Percentiles rank a stretch among this genome's conserved stretches.
Evolutionary conservation across 768 basidiomycete genomes (phyloP).

Genomic region (Boletus coccyginus): DNA sequence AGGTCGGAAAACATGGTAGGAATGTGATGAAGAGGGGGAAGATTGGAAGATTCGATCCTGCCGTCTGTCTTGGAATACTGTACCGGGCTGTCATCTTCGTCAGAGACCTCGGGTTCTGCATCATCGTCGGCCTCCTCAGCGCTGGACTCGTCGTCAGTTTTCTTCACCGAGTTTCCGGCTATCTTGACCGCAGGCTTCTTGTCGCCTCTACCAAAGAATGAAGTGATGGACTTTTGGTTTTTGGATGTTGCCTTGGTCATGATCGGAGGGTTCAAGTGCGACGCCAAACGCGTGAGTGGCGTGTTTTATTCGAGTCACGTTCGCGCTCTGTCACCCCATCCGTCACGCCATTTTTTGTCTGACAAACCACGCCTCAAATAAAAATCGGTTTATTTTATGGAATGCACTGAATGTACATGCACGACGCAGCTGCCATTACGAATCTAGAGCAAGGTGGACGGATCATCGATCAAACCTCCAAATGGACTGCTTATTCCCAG

Average conservation of each 20-base stretch:
- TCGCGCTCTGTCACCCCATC: constrained; percentile 20
- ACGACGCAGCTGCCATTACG: constrained; percentile 4
- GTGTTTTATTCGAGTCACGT: constrained; percentile 24
- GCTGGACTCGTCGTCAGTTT: constrained; percentile 29
- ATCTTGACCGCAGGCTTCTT: constrained; percentile 31
- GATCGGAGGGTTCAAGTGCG: constrained; percentile 3
- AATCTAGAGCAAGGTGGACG: background rate
- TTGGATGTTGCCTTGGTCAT: constrained; percentile 53
- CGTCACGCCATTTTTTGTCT: constrained; percentile 15
- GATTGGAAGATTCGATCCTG: constrained; percentile 52
- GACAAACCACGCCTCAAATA: background rate
- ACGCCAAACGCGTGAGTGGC: constrained; percentile 10
- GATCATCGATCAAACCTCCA: background rate
- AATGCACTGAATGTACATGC: constrained; percentile 1
- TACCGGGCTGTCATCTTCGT: constrained; percentile 30
- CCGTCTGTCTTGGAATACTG: constrained; percentile 38
- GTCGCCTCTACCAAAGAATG: constrained; percentile 47
- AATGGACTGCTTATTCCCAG: constrained; percentile 56
- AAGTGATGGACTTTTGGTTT: constrained; percentile 51
- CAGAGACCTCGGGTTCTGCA: constrained; percentile 32
- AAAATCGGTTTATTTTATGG: constrained; percentile 12
- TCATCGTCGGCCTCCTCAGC: constrained; percentile 36
- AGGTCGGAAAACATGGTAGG: constrained; percentile 77
- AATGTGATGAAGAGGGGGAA: constrained; percentile 75
- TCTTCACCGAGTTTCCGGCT: constrained; percentile 31